phyloP scores from a whole-genome alignment of 768 basidiomycete species.

The Mycena galopus region DNA sequence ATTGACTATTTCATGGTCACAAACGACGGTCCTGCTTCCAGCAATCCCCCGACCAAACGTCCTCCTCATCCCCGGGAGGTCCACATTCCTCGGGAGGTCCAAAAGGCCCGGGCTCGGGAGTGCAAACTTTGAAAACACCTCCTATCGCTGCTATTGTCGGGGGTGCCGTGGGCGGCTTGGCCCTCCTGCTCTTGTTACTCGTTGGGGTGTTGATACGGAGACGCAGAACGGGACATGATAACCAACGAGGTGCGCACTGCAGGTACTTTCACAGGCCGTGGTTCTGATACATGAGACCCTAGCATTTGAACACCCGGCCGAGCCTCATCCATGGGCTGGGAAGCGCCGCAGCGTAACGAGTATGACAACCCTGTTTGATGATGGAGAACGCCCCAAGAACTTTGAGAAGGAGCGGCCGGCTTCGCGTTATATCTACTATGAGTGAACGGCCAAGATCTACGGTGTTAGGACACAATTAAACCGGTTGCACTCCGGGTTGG shows the following conservation, averaged over 20 bases:
- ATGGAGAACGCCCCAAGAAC: not conserved
- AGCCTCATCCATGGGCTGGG: not conserved
- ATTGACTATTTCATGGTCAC: slow-evolving; percentile 5
- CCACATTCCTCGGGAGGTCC: not conserved
- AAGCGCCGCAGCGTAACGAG: not conserved
- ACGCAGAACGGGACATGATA: not conserved
- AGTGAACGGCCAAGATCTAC: not conserved
- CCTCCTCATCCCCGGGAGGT: not conserved
- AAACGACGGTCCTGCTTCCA: no score
- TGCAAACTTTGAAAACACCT: not conserved
- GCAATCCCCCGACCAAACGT: no score
- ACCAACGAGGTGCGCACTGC: not conserved
- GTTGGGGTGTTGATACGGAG: not conserved
- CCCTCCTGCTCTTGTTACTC: not conserved
- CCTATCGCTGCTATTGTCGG: not conserved
- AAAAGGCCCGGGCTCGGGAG: not conserved
- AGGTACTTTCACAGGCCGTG: not conserved
- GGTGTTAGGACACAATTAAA: not conserved
- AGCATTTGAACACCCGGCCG: not conserved
- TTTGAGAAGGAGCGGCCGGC: not conserved
- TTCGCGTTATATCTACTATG: not conserved
- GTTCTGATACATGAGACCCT: not conserved
- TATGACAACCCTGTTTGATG: not conserved
- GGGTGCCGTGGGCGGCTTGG: not conserved
- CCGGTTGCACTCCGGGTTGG: not conserved